A percentile compares a stretch with the other conserved stretches of the same genome.
Evolutionary conservation across 2,329 filamentous ascomycete genomes (phyloP).

Genomic region (Fusarium sacchari): DNA sequence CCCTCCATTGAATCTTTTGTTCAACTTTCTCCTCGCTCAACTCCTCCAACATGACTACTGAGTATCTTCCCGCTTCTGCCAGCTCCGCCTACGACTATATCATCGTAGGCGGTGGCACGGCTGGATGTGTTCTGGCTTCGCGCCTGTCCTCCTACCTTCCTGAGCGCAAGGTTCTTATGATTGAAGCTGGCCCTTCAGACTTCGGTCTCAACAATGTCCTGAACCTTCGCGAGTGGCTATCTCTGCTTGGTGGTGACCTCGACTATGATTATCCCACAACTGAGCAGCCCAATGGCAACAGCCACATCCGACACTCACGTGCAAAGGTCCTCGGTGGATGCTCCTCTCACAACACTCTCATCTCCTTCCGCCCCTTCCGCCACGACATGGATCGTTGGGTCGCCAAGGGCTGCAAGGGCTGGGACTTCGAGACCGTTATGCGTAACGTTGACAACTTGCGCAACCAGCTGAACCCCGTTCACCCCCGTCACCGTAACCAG

Average conservation of each 20-base stretch:
- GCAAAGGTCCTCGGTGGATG: slow-evolving; percentile 93
- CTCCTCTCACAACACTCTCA: slow-evolving; percentile 93
- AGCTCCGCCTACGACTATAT: slow-evolving; percentile 82
- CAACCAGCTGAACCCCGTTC: slow-evolving; percentile 91
- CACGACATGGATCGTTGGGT: slow-evolving; percentile 91
- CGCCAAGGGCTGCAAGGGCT: slow-evolving; percentile 81
- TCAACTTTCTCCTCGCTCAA: background rate
- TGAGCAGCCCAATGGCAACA: slow-evolving; percentile 92
- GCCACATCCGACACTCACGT: slow-evolving; percentile 88
- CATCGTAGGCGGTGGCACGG: slow-evolving; percentile 85
- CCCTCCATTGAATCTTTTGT: background rate
- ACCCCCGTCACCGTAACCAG: slow-evolving; percentile 86
- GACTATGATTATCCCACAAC: slow-evolving; percentile 93
- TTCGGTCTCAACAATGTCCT: slow-evolving; percentile 89
- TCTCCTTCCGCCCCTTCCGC: slow-evolving; percentile 90
- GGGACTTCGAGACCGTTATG: slow-evolving; percentile 87
- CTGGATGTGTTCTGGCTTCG: slow-evolving; percentile 84
- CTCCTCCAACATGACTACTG: slow-evolving; percentile 70
- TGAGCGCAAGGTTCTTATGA: slow-evolving; percentile 80
- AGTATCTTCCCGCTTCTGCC: slow-evolving; percentile 70
- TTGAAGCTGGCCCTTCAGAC: slow-evolving; percentile 90
- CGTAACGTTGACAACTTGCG: slow-evolving; percentile 83
- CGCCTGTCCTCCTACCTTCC: slow-evolving; percentile 86
- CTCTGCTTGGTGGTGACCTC: slow-evolving; percentile 83
- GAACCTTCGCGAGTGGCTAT: slow-evolving; percentile 87